These are phyloP conservation scores for Irpex sp. DNA, from an alignment of 1,284 basidiomycete genomes.

Conservation along the genomic window DNA sequence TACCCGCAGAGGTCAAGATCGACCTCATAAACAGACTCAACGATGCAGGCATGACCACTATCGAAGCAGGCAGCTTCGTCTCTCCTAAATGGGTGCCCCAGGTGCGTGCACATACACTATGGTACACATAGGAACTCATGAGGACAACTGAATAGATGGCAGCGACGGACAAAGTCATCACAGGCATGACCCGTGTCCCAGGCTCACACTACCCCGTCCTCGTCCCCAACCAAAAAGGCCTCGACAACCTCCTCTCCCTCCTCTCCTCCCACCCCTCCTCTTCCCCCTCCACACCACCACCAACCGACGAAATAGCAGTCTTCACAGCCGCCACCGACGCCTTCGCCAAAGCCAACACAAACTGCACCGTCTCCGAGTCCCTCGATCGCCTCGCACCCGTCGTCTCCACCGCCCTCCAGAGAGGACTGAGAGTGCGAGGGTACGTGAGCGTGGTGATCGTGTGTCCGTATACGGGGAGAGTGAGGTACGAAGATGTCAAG, in stretches of 20 bases:
- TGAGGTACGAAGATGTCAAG: conserved; percentile 66
- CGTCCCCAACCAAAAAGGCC: conserved; percentile 80
- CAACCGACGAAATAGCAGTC: conserved; percentile 84
- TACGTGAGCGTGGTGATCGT: conserved; percentile 81
- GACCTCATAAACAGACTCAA: conserved; percentile 80
- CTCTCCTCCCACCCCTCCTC: conserved; percentile 37
- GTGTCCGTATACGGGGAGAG: conserved; percentile 83
- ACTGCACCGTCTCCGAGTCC: conserved; percentile 73
- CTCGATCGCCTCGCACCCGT: conserved; percentile 66
- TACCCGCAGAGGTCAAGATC: conserved; percentile 75
- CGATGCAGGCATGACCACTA: conserved; percentile 64
- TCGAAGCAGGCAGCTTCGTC: conserved; percentile 93
- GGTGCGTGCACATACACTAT: conserved; percentile 34
- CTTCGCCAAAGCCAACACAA: conserved; percentile 86
- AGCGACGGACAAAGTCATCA: conserved; percentile 73
- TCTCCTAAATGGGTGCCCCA: conserved; percentile 93
- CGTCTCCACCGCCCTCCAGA: conserved; percentile 52
- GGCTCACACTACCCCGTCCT: conserved; percentile 79
- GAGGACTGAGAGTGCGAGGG: conserved; percentile 69
- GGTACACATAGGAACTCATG: too few relatives aligned
- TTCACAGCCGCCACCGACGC: conserved; percentile 89
- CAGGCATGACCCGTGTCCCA: conserved; percentile 47
- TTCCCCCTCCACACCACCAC: conserved; percentile 31
- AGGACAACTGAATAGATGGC: conserved; percentile 63
- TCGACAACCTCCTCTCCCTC: conserved; percentile 62